A percentile compares a stretch with the other conserved stretches of the same genome.
Evolutionary conservation across 495 filamentous ascomycete genomes (phyloP).

Genomic region (Copromyces sp.): DNA sequence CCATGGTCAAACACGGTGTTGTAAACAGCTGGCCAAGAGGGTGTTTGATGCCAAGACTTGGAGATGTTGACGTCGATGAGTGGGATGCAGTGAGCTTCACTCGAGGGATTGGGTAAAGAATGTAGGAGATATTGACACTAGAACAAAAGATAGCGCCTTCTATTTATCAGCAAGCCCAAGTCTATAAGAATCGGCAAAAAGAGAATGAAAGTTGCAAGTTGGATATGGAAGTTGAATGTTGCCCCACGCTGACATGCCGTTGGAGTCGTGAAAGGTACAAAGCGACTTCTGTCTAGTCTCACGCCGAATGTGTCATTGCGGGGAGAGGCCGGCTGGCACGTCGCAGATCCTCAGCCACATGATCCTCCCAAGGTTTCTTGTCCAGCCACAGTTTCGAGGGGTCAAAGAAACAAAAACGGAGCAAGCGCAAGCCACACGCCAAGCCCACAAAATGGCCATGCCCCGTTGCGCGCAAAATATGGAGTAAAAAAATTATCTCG

Average conservation of each 20-base stretch:
- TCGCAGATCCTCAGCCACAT: background rate
- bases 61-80: background rate
- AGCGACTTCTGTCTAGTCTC: background rate
- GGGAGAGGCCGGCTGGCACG: background rate
- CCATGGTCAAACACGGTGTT: constrained; percentile 3
- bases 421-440: background rate
- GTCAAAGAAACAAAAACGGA: constrained; percentile 1
- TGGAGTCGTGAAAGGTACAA: background rate
- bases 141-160: background rate
- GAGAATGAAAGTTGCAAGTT: background rate
- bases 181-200: background rate
- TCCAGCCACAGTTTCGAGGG: background rate
- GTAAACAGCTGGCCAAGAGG: background rate
- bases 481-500: constrained; percentile 1
- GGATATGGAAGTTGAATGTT: background rate
- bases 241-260: background rate
- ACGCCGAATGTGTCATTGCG: constrained; percentile 30
- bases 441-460: constrained; percentile 9
- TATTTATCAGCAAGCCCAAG: background rate
- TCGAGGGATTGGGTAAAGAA: background rate
- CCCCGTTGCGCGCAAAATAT: constrained; percentile 8
- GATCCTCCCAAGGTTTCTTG: background rate
- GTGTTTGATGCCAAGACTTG: background rate
- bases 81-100: background rate
- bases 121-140: background rate